Percentiles rank a stretch among this genome's conserved stretches.
Evolutionary conservation across 2,329 filamentous ascomycete genomes (phyloP).

Genomic region (Verticillium dahliae): DNA sequence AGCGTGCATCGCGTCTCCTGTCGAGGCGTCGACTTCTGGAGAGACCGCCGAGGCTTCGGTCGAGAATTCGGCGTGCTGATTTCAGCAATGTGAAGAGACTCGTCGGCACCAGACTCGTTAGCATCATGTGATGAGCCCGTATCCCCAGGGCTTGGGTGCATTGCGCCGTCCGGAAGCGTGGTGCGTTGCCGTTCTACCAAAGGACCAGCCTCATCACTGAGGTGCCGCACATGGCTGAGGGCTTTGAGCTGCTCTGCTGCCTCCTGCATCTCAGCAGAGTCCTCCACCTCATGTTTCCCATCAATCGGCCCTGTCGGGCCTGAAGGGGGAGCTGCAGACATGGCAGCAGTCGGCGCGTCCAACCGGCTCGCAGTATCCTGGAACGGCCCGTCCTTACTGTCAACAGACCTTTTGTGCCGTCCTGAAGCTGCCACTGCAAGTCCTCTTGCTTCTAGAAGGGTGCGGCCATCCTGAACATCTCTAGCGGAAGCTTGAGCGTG

Average conservation of each 20-base stretch:
- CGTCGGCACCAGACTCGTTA: constrained; percentile 32
- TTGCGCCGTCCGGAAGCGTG: constrained; percentile 29
- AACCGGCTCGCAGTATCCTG: constrained; percentile 6
- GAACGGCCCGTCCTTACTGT: constrained; percentile 8
- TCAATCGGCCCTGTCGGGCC: constrained; percentile 10
- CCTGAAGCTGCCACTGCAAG: constrained; percentile 30
- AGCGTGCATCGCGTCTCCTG: constrained; percentile 55
- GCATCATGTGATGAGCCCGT: constrained; percentile 31
- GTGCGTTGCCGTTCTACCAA: constrained; percentile 25
- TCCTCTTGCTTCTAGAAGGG: constrained; percentile 47
- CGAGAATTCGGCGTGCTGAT: constrained; percentile 27
- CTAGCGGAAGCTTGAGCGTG: constrained; percentile 39
- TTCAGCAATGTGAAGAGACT: constrained; percentile 25
- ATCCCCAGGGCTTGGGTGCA: constrained; percentile 31
- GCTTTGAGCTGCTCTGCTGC: constrained; percentile 62
- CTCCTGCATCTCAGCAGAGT: constrained; percentile 64
- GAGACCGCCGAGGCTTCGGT: constrained; percentile 38
- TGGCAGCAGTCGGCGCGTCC: constrained; percentile 1
- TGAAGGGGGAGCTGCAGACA: neutral
- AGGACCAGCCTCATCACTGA: constrained; percentile 23
- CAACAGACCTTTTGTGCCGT: constrained; percentile 11
- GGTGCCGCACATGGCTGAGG: constrained; percentile 51
- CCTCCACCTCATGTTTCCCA: constrained; percentile 46
- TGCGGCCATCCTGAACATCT: constrained; percentile 51
- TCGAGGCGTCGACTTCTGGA: constrained; percentile 41